Evolutionary conservation across 1,139 yeast genomes (phyloP).

Genomic region (Saccharomyces hybrid): DNA sequence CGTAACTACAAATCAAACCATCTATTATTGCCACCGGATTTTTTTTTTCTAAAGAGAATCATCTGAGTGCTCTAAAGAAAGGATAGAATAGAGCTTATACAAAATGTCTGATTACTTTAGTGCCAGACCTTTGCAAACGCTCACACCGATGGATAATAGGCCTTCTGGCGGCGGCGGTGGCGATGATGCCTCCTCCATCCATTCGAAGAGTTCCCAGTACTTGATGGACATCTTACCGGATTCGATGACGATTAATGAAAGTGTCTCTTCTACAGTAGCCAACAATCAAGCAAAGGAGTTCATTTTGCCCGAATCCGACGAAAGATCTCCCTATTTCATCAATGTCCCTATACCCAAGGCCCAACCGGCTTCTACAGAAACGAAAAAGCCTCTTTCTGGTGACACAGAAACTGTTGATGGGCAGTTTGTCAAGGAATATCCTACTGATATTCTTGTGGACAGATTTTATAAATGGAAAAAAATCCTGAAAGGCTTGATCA

Average conservation of each 20-base stretch:
- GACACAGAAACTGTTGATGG: constrained; percentile 16
- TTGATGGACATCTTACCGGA: constrained; percentile 23
- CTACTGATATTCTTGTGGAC: constrained; percentile 36
- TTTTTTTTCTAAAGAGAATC: neutral
- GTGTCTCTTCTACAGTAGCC: constrained; percentile 18
- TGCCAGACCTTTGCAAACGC: constrained; percentile 8
- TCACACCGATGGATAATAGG: neutral
- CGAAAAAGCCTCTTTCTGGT: constrained; percentile 6
- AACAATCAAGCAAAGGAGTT: constrained; percentile 23
- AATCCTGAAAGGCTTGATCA: constrained; percentile 53
- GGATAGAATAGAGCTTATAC: neutral
- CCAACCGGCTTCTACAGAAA: constrained; percentile 5
- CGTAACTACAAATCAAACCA: neutral
- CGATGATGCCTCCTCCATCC: constrained; percentile 17
- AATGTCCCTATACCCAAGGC: constrained; percentile 32
- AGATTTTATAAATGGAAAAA: constrained; percentile 67
- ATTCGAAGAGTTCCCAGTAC: constrained; percentile 21
- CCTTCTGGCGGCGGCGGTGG: constrained; percentile 3
- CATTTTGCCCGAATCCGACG: constrained; percentile 32
- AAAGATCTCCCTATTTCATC: constrained; percentile 33
- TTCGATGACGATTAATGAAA: constrained; percentile 13
- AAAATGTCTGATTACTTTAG: constrained; percentile 23
- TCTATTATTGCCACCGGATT: neutral
- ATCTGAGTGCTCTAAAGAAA: neutral
- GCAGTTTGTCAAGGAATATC: constrained; percentile 30